These are phyloP conservation scores for Cyamopsis tetragonoloba DNA, from an alignment of 306 rosid genomes.

Conservation along the genomic window DNA sequence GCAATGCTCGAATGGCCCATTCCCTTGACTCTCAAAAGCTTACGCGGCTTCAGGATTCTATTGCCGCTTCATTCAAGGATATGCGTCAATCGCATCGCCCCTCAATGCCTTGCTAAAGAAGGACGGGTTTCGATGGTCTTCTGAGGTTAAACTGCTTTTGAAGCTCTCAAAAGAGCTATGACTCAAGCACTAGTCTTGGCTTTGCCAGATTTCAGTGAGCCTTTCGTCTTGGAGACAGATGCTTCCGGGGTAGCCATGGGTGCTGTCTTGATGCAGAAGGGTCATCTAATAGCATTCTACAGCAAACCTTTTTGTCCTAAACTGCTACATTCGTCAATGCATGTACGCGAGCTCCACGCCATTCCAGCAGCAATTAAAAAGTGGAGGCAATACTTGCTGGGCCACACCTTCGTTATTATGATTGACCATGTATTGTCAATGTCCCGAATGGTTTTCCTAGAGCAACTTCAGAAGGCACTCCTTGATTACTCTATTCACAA, in stretches of 20 bases:
- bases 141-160: neutral
- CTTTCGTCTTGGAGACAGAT: neutral
- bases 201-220: neutral
- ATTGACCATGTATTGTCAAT: neutral
- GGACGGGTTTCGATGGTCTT: neutral
- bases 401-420: neutral
- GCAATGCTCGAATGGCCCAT: neutral
- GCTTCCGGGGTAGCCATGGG: neutral
- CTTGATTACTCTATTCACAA: neutral
- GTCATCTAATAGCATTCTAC: neutral
- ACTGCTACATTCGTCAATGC: neutral
- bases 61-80: neutral
- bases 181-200: neutral
- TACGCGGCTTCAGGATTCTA: neutral
- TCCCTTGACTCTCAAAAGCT: neutral
- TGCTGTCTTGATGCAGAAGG: neutral
- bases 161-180: neutral
- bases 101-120: neutral
- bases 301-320: neutral
- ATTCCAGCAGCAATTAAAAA: neutral
- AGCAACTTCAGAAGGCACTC: neutral
- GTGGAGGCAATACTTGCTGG: neutral
- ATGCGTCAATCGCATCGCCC: neutral
- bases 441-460: neutral
- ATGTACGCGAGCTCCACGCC: neutral